Evolutionary conservation across 2,329 filamentous ascomycete species (phyloP).

Genomic region (Colletotrichum abscissum): DNA sequence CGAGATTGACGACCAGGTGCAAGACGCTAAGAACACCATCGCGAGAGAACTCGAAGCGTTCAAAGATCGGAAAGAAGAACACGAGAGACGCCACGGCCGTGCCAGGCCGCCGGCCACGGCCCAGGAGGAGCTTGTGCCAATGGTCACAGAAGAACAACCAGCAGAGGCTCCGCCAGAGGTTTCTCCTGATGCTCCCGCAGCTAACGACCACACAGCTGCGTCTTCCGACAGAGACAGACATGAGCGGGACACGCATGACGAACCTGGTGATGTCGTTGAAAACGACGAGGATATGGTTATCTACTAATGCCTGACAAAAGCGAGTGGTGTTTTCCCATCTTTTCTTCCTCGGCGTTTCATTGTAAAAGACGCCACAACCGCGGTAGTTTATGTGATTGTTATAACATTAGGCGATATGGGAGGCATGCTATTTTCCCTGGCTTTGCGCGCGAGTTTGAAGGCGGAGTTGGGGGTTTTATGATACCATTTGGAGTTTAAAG

Average conservation of each 20-base stretch:
- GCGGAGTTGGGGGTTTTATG: constrained; percentile 14
- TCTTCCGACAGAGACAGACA: constrained; percentile 43
- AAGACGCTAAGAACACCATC: constrained; percentile 72
- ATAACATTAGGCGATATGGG: not conserved
- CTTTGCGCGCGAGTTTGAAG: not conserved
- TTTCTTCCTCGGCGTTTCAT: not conserved
- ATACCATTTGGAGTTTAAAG: constrained; percentile 32
- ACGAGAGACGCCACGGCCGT: constrained; percentile 42
- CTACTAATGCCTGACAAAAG: constrained; percentile 66
- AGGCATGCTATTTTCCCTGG: not conserved
- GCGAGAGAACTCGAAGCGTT: constrained; percentile 74
- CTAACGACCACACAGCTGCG: constrained; percentile 50
- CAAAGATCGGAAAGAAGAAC: constrained; percentile 57
- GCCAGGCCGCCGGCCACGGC: constrained; percentile 32
- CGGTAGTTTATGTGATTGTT: not conserved
- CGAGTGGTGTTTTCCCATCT: not conserved
- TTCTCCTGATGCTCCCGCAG: constrained; percentile 47
- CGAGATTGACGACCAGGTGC: constrained; percentile 76
- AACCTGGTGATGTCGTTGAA: constrained; percentile 81
- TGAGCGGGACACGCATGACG: constrained; percentile 69
- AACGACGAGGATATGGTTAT: constrained; percentile 91
- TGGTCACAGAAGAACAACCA: constrained; percentile 41
- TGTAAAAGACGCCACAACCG: not conserved
- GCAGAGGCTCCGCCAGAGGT: constrained; percentile 48
- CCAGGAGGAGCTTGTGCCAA: constrained; percentile 47